Percentiles rank a stretch among this genome's conserved stretches.
Conservation (phyloP, 192 early-diverging fungal genomes). For the Linnemannia elongata region DNA sequence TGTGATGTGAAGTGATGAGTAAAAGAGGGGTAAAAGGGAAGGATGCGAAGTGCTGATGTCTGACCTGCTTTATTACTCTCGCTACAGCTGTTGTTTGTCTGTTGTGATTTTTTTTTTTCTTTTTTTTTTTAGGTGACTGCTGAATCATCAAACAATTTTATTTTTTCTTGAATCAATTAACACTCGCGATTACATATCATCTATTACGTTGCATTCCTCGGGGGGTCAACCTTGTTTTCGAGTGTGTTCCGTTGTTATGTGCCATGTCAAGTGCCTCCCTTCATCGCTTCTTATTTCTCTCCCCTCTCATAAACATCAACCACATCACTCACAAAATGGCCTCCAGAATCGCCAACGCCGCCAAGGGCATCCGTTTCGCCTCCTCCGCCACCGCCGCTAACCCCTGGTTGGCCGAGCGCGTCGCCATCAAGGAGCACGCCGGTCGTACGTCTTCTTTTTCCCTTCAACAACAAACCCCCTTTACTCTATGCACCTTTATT, state of each 20-base stretch:
- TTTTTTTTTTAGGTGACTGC: slow-evolving; percentile 39
- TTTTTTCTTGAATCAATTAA: not conserved
- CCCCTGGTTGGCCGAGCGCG: slow-evolving; percentile 57
- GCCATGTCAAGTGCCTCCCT: not conserved
- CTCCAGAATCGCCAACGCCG: slow-evolving; percentile 50
- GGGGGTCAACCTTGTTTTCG: slow-evolving; percentile 1
- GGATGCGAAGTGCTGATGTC: not conserved
- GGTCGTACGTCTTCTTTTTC: slow-evolving; percentile 36
- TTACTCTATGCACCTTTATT: not conserved
- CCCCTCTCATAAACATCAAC: not conserved
- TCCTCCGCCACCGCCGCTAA: slow-evolving; percentile 37
- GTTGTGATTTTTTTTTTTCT: slow-evolving; percentile 19
- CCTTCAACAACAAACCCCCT: not conserved
- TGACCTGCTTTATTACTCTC: not conserved
- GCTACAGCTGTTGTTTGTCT: not conserved
- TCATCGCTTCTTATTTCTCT: slow-evolving; percentile 9
- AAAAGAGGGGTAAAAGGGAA: slow-evolving; percentile 12
- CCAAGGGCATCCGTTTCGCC: slow-evolving; percentile 56
- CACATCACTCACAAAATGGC: slow-evolving; percentile 26
- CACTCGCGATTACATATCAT: not conserved
- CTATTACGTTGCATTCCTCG: not conserved
- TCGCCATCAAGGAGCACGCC: slow-evolving; percentile 51
- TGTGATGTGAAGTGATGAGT: not conserved
- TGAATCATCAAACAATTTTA: not conserved
- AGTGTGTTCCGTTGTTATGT: not conserved